Base-by-base conservation (phyloP, 345 rosid species). In the Arabis hirsuta region DNA sequence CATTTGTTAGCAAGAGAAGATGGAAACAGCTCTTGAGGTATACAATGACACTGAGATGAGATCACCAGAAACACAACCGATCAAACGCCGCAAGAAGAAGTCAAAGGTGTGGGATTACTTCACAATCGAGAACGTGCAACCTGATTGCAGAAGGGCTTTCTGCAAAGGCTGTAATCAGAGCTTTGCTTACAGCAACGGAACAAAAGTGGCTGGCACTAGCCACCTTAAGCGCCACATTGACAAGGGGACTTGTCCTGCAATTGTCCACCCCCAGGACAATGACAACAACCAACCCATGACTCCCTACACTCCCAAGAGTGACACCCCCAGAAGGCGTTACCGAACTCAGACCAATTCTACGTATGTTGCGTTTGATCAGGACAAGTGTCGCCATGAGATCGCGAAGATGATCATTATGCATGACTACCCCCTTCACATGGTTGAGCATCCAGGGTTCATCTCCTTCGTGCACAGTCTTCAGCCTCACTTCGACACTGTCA, bases 151-250 rank as follows among this genome's bases (percentile, higher is more conserved):
- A 79, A 85, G 98, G 69, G 98, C 96, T 36, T 84, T 77, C 73
- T 94, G 98, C 82, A 94, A 91, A 60, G 92, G 83, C 62, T 94
- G 98, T 89, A 94, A 87, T 68, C 96, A 91, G 80, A 94, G 95
- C 74, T 94, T 94, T 82, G 97, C 97, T n/a, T 94, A 94, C 60
- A 91, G 98, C 80, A 89, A 88, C 2, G 98, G 98, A 60, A 78
- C 88, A 1, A 91, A 94, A 77, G 98, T 94, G 4, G 96, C 97
- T 59, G 97, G 98, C 12, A 94, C 98, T 41, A 91, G 97, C 76
- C 98, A 91, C 78, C 96, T 91, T 44, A 91, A 94, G 58, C 96
- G 98, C 27, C 95, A 91, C 78, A 88, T 94, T 60, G 92, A 87
- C 5, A 94, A 89, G 73, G 98, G 97, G 59, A 84, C 92, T 39